Conservation (phyloP, 202 grass and related monocot species). For the Alloteropsis angusta region DNA sequence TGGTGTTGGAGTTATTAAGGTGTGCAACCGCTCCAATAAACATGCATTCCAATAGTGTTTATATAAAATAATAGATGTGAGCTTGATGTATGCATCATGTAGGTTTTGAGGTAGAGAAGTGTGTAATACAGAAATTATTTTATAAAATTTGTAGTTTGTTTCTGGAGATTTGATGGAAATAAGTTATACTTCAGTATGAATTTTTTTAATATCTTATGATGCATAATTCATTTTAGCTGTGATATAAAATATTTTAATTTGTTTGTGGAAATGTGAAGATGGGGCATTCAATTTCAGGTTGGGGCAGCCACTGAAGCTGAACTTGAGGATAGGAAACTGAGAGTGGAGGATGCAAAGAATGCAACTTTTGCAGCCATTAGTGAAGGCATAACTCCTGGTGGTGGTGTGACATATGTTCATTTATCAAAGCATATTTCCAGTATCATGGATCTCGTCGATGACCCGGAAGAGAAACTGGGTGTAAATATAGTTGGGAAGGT, state of each 20-base stretch:
- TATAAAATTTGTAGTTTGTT: background rate
- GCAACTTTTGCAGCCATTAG: conserved; percentile 87
- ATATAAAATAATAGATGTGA: background rate
- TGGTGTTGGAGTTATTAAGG: conserved; percentile 85
- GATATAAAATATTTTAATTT: background rate
- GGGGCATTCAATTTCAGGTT: conserved; percentile 60
- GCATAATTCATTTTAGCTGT: background rate
- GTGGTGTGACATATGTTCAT: conserved; percentile 65
- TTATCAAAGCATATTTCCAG: conserved; percentile 69
- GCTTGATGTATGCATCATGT: background rate
- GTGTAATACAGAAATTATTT: background rate
- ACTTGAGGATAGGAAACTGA: conserved; percentile 90
- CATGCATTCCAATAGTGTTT: background rate
- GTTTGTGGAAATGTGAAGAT: conserved; percentile 8
- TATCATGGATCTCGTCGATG: conserved; percentile 55
- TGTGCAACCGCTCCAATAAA: background rate
- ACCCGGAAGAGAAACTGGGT: conserved; percentile 83
- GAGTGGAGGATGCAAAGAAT: conserved; percentile 93
- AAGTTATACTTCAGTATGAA: background rate
- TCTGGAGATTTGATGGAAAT: background rate
- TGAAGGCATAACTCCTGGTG: conserved; percentile 87
- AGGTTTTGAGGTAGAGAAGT: conserved; percentile 4
- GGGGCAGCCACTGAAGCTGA: conserved; percentile 85
- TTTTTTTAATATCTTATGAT: background rate
- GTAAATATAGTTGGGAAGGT: conserved; percentile 86